These are phyloP conservation scores for Trichoderma koningii DNA, from an alignment of 2,329 filamentous ascomycete species.

Conservation along the genomic window DNA sequence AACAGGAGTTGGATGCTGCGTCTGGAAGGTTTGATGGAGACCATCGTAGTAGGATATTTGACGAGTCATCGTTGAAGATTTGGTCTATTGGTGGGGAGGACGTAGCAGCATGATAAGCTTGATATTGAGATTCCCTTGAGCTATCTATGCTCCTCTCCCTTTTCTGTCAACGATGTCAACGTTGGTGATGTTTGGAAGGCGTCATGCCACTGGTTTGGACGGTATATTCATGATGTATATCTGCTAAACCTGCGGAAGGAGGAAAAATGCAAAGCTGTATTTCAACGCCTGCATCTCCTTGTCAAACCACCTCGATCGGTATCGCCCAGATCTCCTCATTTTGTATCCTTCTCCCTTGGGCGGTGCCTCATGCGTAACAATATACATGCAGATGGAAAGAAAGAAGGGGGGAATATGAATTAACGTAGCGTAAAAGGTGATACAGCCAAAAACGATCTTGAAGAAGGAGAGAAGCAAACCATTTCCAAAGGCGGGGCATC, in stretches of 20 bases:
- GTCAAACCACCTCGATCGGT: background rate
- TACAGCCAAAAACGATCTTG: no score
- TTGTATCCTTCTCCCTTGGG: background rate
- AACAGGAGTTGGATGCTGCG: slow-evolving; percentile 20
- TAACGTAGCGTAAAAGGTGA: no score
- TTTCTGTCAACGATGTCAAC: background rate
- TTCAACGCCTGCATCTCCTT: background rate
- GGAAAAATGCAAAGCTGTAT: background rate
- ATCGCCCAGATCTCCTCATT: background rate
- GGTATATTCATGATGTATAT: slow-evolving; percentile 9
- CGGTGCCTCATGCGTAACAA: background rate
- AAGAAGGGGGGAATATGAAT: background rate
- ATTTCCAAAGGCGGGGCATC: no score
- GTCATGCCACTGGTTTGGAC: background rate
- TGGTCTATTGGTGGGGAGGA: slow-evolving; percentile 30
- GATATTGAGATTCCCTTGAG: no score
- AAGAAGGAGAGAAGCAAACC: no score
- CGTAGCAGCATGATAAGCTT: background rate
- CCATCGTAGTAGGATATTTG: slow-evolving; percentile 22
- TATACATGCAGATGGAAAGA: background rate
- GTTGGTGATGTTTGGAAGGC: background rate
- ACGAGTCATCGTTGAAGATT: slow-evolving; percentile 33
- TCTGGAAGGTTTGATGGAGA: background rate
- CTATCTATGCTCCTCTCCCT: background rate
- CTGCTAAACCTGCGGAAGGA: background rate